These are phyloP conservation scores for Gymnopilus dilepis DNA, from an alignment of 768 basidiomycete species.

Conservation along the genomic window DNA sequence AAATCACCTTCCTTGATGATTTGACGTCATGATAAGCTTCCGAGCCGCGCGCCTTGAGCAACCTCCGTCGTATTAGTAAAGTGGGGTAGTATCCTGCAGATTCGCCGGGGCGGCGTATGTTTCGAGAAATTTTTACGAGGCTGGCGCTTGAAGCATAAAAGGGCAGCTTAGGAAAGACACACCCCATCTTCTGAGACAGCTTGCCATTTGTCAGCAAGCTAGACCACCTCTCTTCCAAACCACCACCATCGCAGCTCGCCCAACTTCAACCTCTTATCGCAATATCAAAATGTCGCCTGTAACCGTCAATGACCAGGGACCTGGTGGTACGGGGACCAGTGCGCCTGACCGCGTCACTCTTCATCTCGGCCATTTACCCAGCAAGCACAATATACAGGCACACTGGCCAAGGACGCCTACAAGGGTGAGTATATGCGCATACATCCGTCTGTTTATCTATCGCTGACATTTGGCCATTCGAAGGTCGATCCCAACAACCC, in stretches of 20 bases:
- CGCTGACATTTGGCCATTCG: neutral
- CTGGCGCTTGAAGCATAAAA: neutral
- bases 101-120: conserved; percentile 1
- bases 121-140: conserved; percentile 1
- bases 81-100: neutral
- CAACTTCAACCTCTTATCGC: neutral
- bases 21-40: conserved; percentile 3
- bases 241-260: neutral
- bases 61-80: neutral
- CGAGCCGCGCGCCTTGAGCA: neutral
- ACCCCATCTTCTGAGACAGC: conserved; percentile 5
- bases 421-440: conserved; percentile 46
- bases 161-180: neutral
- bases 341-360: conserved; percentile 69
- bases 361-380: conserved; percentile 75
- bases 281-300: conserved; percentile 9
- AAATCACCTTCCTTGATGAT: neutral
- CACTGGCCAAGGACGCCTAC: conserved; percentile 80
- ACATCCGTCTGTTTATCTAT: neutral
- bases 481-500: conserved; percentile 86
- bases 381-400: conserved; percentile 73
- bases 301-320: conserved; percentile 7
- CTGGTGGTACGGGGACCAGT: conserved; percentile 24
- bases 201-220: conserved; percentile 3
- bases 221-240: neutral